Percentiles rank a stretch among this genome's conserved stretches.
Conservation (phyloP, 768 basidiomycete species). For the Cyclocybe aegerita region DNA sequence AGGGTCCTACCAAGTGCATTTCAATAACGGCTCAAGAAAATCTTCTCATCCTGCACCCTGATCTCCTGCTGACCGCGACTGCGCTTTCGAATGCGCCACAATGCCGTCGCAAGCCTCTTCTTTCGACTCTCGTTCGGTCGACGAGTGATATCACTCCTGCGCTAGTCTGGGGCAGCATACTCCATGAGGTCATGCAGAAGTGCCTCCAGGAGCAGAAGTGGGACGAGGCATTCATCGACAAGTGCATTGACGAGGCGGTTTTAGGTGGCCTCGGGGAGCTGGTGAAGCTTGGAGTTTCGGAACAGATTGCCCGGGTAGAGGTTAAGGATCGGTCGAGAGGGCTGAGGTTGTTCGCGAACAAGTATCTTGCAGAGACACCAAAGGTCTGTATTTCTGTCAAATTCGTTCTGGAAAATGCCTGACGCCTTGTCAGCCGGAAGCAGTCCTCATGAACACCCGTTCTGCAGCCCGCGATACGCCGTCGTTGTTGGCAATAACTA, state of each 20-base stretch:
- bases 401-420: background rate
- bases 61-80: slow-evolving; percentile 88
- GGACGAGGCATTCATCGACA: slow-evolving; percentile 63
- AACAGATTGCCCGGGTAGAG: slow-evolving; percentile 68
- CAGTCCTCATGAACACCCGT: slow-evolving; percentile 67
- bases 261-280: slow-evolving; percentile 57
- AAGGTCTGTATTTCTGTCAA: slow-evolving; percentile 45
- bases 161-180: slow-evolving; percentile 88
- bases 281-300: slow-evolving; percentile 53
- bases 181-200: slow-evolving; percentile 88
- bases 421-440: slow-evolving; percentile 48
- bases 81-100: slow-evolving; percentile 80
- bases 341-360: slow-evolving; percentile 58
- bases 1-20: slow-evolving; percentile 40
- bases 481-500: slow-evolving; percentile 67
- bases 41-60: slow-evolving; percentile 86
- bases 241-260: slow-evolving; percentile 56
- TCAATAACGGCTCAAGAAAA: slow-evolving; percentile 62
- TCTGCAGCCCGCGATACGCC: slow-evolving; percentile 42
- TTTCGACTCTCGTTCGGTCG: slow-evolving; percentile 62
- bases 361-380: slow-evolving; percentile 63
- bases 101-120: slow-evolving; percentile 85
- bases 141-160: slow-evolving; percentile 61
- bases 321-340: slow-evolving; percentile 63
- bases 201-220: slow-evolving; percentile 64